Base-by-base conservation (phyloP, 2,329 filamentous ascomycete genomes). In the Phialemonium atrogriseum region DNA sequence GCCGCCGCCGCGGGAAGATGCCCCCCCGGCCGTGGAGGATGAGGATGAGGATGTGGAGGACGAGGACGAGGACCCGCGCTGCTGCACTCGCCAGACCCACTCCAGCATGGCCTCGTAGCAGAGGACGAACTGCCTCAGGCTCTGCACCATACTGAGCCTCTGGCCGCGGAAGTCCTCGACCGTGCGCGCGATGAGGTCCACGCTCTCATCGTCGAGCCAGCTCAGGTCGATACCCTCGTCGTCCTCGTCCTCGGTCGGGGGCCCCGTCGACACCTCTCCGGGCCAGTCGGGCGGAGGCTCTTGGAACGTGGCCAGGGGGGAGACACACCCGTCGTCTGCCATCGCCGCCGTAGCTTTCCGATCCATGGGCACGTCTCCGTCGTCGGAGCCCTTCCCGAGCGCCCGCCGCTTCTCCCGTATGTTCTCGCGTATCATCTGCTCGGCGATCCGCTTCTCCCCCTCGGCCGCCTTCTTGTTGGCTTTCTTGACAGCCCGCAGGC, bases 31-130 rank as follows among this genome's bases (percentile, higher is more conserved):
- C n/a, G 9, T 26, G 12, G 25, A 17, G 14, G 14, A 8, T 27
- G 16, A 17, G 16, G 19, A 15, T 8, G 19, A 17, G 14, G 25
- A 16, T n/a, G 12, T 27, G 25, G 16, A 27, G 6, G 14, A 27
- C 10, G 7, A 27, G 10, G 14, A 16, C 16, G 25, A 15, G 7
- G 5, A 15, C 11, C 35, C 38, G 9, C 39, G 41, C 25, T 66
- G 66, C 33, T 73, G 62, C 23, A 65, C 46, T 40, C 70, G 58
- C 45, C 58, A 61, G 17, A 91, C 58, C 87, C 89, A 98, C 58
- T 96, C 89, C 33, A 93, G 62, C 6, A 96, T 71, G 24, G 84
- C 93, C 62, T 98, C 91, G 55, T 98, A 98, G 56, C 91, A 98
- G 20, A 98, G 74, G 30, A 95, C 89, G 59, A 83, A 96, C 55